These are phyloP conservation scores for Dendrostoma leiphaemia DNA, from an alignment of 2,329 filamentous ascomycete species.

Conservation along the genomic window DNA sequence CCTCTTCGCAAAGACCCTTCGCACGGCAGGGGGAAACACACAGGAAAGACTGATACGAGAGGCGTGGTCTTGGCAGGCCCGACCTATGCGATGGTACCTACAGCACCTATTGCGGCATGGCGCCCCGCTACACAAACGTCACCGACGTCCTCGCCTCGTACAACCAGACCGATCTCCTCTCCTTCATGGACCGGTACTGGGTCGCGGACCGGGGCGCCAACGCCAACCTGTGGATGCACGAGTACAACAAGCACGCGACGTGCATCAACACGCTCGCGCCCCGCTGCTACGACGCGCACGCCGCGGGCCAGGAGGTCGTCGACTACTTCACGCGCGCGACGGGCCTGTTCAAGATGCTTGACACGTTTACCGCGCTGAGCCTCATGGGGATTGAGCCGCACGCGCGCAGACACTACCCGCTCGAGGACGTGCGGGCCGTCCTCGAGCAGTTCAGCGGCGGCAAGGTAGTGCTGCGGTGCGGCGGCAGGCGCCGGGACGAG, in stretches of 20 bases:
- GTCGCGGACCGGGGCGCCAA: conserved; percentile 38
- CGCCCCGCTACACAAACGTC: conserved; percentile 40
- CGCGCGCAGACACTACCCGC: conserved; percentile 38
- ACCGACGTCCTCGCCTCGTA: conserved; percentile 39
- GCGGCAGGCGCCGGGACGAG: conserved; percentile 33
- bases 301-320: conserved; percentile 39
- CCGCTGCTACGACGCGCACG: conserved; percentile 59
- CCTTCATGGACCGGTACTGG: conserved; percentile 43
- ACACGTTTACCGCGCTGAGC: conserved; percentile 40
- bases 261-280: conserved; percentile 69
- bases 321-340: conserved; percentile 45
- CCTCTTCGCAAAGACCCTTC: neutral
- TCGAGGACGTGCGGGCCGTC: conserved; percentile 38
- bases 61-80: conserved; percentile 30
- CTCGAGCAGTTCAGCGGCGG: conserved; percentile 44
- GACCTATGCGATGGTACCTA: conserved; percentile 44
- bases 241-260: conserved; percentile 71
- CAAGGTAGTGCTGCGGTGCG: conserved; percentile 43
- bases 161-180: conserved; percentile 36
- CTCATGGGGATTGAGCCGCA: conserved; percentile 36
- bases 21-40: neutral
- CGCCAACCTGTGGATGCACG: conserved; percentile 62
- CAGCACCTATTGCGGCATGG: conserved; percentile 41
- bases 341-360: conserved; percentile 39
- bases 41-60: neutral